A percentile compares a stretch with the other conserved stretches of the same genome.
phyloP scores from a whole-genome alignment of 2,329 filamentous ascomycete genomes.

The Fusarium oxysporum region DNA sequence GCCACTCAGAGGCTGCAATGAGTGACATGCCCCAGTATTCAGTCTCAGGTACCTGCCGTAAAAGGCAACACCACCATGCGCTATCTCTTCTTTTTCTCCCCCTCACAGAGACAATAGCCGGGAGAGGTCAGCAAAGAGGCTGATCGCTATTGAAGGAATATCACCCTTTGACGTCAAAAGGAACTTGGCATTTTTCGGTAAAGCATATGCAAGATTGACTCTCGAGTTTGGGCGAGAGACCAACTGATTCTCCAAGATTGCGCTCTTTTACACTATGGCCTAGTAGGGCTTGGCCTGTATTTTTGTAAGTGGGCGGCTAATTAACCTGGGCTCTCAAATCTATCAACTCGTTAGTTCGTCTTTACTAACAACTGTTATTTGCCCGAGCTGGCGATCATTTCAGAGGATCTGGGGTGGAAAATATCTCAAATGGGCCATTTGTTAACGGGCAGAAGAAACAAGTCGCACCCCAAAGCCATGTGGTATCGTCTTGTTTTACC shows the following conservation, averaged over 20 bases:
- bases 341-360: slow-evolving; percentile 15
- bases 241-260: slow-evolving; percentile 23
- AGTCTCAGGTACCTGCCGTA: slow-evolving; percentile 27
- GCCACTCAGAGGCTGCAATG: slow-evolving; percentile 15
- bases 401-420: slow-evolving; percentile 3
- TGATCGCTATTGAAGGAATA: slow-evolving; percentile 2
- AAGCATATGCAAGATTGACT: not conserved
- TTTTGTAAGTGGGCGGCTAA: slow-evolving; percentile 29
- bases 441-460: not conserved
- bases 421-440: slow-evolving; percentile 5
- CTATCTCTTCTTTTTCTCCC: not conserved
- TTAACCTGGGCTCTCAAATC: slow-evolving; percentile 1
- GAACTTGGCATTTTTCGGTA: not conserved
- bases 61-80: slow-evolving; percentile 13
- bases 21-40: slow-evolving; percentile 19
- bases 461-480: not conserved
- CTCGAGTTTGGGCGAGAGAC: not conserved
- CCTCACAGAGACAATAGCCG: not conserved
- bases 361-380: slow-evolving; percentile 25
- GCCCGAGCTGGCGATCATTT: slow-evolving; percentile 17
- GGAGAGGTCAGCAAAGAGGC: not conserved
- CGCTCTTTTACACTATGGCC: slow-evolving; percentile 14
- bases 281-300: slow-evolving; percentile 6
- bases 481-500: not conserved
- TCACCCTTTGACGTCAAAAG: slow-evolving; percentile 18